Evolutionary conservation across 2,329 filamentous ascomycete genomes (phyloP), one percentile per base, ranked within the genome.

Genomic region (Leptographium radiaticola): DNA sequence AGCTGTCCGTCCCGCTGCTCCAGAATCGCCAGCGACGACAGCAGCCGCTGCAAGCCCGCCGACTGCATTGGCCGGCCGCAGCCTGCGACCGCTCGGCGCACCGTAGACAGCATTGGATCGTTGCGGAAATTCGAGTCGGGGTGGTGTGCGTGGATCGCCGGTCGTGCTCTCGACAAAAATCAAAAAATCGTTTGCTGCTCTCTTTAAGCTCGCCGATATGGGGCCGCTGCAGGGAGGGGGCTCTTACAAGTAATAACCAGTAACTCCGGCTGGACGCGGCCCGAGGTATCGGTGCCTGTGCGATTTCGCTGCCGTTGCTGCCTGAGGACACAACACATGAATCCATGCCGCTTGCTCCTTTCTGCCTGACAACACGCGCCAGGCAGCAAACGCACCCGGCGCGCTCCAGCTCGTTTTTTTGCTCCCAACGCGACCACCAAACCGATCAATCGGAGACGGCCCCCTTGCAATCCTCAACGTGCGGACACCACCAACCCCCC

Each of bases 1-100:
- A 98, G 79, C 71, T 89, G 84, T 58, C 93, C 93, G 63, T 95
- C 86, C 63, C 84, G 83, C 71, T 97, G 93, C 72, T 98, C 93
- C 58, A 98, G 80, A 53, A 98, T 75, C 47, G 91, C 91, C 54
- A 98, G 79, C 39, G 90, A 93, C 51, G 90, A 96, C 56, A 94
- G 77, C 57, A 95, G 74, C 62, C 86, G 80, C 62, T 77, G 75
- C 59, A 85, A 71, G 58, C 78, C 75, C 55, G 80, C 81, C 67
- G 71, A 65, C n/a, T 42, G 44, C 39, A 53, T 13, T 36, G 33
- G 53, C 13, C 44, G 54, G 50, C 54, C 52, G 6, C 57, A 49
- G 31, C 48, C 33, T 34, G 49, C 49, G 2, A 43, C 39, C 15
- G 56, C 45, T 51, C 58, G 53, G 20, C 54, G 58, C 30, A 59